Base-by-base conservation (phyloP, 208 protist species). In the Trypanosoma boissoni region DNA sequence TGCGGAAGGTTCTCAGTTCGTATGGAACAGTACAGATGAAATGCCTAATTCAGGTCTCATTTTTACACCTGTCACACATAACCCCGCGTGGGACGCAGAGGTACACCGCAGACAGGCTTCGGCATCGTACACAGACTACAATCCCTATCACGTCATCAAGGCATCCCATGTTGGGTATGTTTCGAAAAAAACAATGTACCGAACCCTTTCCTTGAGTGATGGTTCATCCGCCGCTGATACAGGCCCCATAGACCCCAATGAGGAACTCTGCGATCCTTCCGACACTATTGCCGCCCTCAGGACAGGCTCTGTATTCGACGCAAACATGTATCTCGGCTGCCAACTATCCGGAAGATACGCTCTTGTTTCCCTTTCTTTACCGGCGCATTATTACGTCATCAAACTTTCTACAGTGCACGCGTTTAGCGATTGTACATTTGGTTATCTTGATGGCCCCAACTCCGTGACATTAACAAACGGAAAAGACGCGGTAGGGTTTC, bases 121-220 rank as follows among this genome's bases (percentile, higher is more conserved):
- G 20, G 50, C 61, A 21, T 58, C 61, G 12, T 59, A 39, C 29
- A 52, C 53, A 8, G 54, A 58, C 42, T 68, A 68, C 39, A 68
- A 59, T 41, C 61, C 61, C 28, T 68, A 68, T 43, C 61, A 68
- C 20, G 1, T 44, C 10, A 68, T 68, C 43, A 5, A 48, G 18
- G 61, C 50, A 48, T 43, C 49, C 6, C 2, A 31, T 20, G 26
- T 68, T 49, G n/a, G 26, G 4, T 14, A 26, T 14, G 36, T 60
- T 53, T 14, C 9, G 18, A 18, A 26, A 3, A 4, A 12, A 9
- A 2, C 27, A 49, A 58, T 48, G 39, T 5, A 52, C 2, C 23
- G 26, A 16, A 46, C 27, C 29, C 34, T 48, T 5, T 27, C 27
- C 45, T 31, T 58, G 26, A 39, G 21, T 21, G 14, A 48, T 68